Percentiles rank a stretch among this genome's conserved stretches.
Evolutionary conservation across 495 filamentous ascomycete species (phyloP).

Genomic region (Aspergillus nidulans): DNA sequence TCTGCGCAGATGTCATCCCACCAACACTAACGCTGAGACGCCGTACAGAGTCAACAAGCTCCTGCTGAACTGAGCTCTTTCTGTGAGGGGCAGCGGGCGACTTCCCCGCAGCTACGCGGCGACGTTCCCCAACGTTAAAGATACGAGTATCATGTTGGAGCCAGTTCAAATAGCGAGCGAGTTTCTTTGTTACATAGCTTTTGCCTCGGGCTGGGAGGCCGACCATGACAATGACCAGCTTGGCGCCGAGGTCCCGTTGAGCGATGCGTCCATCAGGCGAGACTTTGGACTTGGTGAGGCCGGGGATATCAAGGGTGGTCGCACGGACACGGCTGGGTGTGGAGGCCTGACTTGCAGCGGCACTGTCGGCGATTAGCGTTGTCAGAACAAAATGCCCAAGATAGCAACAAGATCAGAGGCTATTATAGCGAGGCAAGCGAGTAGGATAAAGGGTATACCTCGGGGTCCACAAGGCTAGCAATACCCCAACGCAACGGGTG

Average conservation of each 20-base stretch:
- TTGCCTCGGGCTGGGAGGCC: constrained; percentile 92
- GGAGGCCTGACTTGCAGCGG: constrained; percentile 39
- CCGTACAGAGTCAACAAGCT: constrained; percentile 41
- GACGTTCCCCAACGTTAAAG: constrained; percentile 93
- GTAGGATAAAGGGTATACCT: background rate
- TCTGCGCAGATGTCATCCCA: constrained; percentile 20
- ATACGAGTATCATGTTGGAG: constrained; percentile 91
- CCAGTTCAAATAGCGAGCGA: constrained; percentile 93
- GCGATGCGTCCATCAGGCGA: constrained; percentile 93
- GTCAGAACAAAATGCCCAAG: background rate
- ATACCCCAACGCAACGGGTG: background rate
- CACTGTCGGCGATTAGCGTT: constrained; percentile 6
- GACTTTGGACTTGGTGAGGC: constrained; percentile 85
- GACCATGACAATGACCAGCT: constrained; percentile 98
- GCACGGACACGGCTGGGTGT: constrained; percentile 61
- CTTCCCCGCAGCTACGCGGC: constrained; percentile 70
- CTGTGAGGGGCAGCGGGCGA: constrained; percentile 34
- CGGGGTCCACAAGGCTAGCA: background rate
- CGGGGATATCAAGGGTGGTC: constrained; percentile 81
- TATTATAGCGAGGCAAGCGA: constrained; percentile 6
- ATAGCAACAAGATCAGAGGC: background rate
- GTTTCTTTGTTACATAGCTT: constrained; percentile 97
- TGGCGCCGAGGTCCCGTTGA: constrained; percentile 85
- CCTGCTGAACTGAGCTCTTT: constrained; percentile 33
- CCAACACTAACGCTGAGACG: constrained; percentile 41